Base-by-base conservation (phyloP, 768 basidiomycete species). In the Lentinus tigrinus region DNA sequence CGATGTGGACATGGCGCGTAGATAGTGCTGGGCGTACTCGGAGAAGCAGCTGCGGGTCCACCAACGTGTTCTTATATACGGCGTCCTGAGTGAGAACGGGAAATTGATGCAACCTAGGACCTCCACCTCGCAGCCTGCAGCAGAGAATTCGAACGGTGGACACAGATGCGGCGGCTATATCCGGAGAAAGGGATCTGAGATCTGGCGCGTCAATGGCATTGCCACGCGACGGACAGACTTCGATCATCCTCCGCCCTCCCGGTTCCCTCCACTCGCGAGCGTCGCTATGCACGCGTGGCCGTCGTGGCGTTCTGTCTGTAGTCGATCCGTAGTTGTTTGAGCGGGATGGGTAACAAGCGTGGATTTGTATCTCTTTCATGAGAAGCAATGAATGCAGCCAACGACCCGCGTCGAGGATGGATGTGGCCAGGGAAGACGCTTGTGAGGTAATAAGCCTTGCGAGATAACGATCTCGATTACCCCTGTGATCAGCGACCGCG, bases 381-480 rank as follows among this genome's bases (percentile, higher is more conserved):
- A 44, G n/a, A 17, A 40, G 39, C 14, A 44, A 9, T 21, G 10
- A 23, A 44, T 2, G 10, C 10, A 21, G 3, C 2, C 2, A 6
- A 19, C 9, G 10, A 19, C n/a, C n/a, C n/a, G 43, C n/a, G 43
- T n/a, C 17, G 39, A 37, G 23, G 14, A 17, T 11, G 11, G 11
- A 7, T 31, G n/a, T n/a, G n/a, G n/a, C n/a, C n/a, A 24, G 36
- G 37, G 49, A 51, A 37, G 36, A 52, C 17, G 37, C 48, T 43
- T 49, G 49, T 61, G 60, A 61, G 60, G 60, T 61, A 61, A 61
- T 34, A 50, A 48, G 58, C 36, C 52, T 48, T 49, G 67, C 65
- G 65, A 67, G 68, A 69, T 69, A 66, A 60, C 63, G 66, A 66
- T 69, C 66, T 66, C 66, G 68, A 69, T 69, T 65, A 59, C 65